Conservation (phyloP, 441 rosid genomes). For the Adansonia rubrostipa region DNA sequence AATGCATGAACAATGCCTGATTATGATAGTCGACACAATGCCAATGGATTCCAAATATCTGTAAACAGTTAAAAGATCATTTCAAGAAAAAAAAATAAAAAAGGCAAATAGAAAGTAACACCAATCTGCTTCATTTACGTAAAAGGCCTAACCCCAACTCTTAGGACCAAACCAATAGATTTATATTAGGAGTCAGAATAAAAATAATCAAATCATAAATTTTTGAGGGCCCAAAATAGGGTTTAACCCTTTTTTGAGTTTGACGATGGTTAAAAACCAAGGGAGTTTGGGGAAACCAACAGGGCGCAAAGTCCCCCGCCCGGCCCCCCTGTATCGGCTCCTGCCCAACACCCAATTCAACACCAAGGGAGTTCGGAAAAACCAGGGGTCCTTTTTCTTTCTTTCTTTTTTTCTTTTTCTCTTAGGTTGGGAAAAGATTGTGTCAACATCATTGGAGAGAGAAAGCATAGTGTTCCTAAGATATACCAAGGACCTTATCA, state of each 20-base stretch:
- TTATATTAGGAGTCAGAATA: too few relatives aligned
- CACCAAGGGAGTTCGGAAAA: too few relatives aligned
- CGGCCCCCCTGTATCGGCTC: too few relatives aligned
- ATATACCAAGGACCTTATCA: background rate
- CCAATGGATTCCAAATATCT: background rate
- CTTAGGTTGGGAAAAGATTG: background rate
- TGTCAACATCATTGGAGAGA: slow-evolving; percentile 6
- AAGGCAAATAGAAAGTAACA: background rate
- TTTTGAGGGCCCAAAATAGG: too few relatives aligned
- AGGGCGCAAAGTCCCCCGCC: too few relatives aligned
- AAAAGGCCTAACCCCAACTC: background rate
- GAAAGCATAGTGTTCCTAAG: background rate
- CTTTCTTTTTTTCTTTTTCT: background rate
- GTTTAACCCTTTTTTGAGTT: too few relatives aligned
- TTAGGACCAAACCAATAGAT: too few relatives aligned
- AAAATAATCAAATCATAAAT: too few relatives aligned
- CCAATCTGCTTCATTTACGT: background rate
- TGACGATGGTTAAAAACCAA: too few relatives aligned
- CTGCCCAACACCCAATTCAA: too few relatives aligned
- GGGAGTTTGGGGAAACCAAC: too few relatives aligned
- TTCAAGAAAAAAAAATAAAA: background rate
- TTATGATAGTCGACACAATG: background rate
- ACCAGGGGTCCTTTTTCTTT: too few relatives aligned
- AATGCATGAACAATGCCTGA: background rate
- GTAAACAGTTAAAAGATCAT: background rate